phyloP scores from a whole-genome alignment of 208 protist species.

The Trypanosomatidae sp. region DNA sequence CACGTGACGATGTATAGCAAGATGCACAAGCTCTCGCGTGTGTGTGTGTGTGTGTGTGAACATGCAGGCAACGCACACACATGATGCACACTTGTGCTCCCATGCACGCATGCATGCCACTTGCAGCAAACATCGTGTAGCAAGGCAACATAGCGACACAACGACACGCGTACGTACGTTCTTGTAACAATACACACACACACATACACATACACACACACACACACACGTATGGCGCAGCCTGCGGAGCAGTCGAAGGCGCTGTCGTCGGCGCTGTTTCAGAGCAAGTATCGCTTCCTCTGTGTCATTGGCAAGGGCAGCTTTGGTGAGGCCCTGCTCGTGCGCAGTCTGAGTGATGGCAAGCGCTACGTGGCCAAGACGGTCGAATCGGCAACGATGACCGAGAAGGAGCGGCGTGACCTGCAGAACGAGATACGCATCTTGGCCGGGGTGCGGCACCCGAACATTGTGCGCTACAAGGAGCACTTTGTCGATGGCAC shows the following conservation, averaged over 20 bases:
- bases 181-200: too few species aligned
- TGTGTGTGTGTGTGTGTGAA: too few species aligned
- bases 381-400: constrained; percentile 81
- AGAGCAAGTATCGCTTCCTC: constrained; percentile 75
- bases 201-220: neutral
- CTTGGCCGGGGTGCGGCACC: constrained; percentile 77
- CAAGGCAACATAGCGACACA: too few species aligned
- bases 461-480: constrained; percentile 89
- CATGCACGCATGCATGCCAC: too few species aligned
- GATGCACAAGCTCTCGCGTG: too few species aligned
- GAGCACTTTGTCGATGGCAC: constrained; percentile 81
- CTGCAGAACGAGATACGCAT: constrained; percentile 90
- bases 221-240: constrained; percentile 40
- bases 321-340: constrained; percentile 87
- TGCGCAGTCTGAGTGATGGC: constrained; percentile 75
- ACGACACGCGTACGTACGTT: neutral
- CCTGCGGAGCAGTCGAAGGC: constrained; percentile 53
- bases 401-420: constrained; percentile 81
- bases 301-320: constrained; percentile 87
- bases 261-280: constrained; percentile 72
- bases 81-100: too few species aligned
- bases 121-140: too few species aligned
- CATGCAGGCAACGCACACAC: too few species aligned
- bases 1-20: too few species aligned
- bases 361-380: constrained; percentile 89